These are phyloP conservation scores for Phytophthora ohioensis DNA, from an alignment of 352 stramenopile species.

Conservation along the genomic window DNA sequence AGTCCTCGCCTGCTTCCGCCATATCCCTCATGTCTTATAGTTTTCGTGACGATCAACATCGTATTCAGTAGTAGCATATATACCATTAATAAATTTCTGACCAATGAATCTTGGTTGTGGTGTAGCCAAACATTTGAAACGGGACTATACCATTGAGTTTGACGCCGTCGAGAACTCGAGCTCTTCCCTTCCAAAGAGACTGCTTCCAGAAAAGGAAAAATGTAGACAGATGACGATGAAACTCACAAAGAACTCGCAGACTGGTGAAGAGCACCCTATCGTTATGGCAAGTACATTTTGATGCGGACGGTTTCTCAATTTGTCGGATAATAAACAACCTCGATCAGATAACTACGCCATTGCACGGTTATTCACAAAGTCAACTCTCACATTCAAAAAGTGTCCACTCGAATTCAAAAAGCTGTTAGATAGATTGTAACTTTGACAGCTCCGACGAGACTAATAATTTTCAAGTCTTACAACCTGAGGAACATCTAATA, in stretches of 20 bases:
- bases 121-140: background rate
- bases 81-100: background rate
- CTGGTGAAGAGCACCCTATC: background rate
- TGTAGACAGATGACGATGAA: background rate
- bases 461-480: too few relatives aligned
- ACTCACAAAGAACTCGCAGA: background rate
- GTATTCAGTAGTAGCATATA: background rate
- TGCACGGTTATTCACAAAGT: too few relatives aligned
- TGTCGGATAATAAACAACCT: background rate
- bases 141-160: background rate
- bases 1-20: background rate
- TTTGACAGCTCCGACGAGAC: too few relatives aligned
- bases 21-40: background rate
- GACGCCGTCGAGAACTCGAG: background rate
- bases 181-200: background rate
- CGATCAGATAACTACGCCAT: background rate
- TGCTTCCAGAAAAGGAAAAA: background rate
- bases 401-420: too few relatives aligned
- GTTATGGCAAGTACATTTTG: background rate
- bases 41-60: conserved; percentile 1
- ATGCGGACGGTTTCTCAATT: background rate
- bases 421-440: too few relatives aligned
- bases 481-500: too few relatives aligned
- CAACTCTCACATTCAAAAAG: too few relatives aligned
- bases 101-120: background rate